Percentiles rank a stretch among this genome's conserved stretches.
Conservation (phyloP, 1,284 basidiomycete genomes). For the Wolfiporia cocos region DNA sequence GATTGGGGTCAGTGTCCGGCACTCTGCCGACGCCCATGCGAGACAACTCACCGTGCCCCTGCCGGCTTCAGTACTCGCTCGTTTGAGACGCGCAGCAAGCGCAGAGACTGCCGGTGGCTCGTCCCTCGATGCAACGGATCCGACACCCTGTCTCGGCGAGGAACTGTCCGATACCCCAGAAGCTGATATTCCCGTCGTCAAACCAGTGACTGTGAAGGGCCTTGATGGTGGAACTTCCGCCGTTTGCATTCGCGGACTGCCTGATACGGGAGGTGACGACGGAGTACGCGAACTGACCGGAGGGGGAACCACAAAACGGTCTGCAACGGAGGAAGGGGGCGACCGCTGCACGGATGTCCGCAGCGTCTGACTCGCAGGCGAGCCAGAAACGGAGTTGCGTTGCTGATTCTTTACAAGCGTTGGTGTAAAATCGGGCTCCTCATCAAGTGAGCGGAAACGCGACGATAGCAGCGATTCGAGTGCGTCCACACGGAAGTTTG, state of each 20-base stretch:
- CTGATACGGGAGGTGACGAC: slow-evolving; percentile 23
- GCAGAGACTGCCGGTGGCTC: slow-evolving; percentile 26
- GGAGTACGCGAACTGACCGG: slow-evolving; percentile 27
- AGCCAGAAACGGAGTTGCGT: slow-evolving; percentile 40
- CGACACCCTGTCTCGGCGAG: slow-evolving; percentile 33
- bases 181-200: slow-evolving; percentile 28
- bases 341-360: slow-evolving; percentile 38
- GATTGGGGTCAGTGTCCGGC: too few species aligned
- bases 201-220: slow-evolving; percentile 18
- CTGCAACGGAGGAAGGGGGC: slow-evolving; percentile 41
- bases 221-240: slow-evolving; percentile 30
- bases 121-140: slow-evolving; percentile 32
- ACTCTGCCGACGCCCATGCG: too few species aligned
- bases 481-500: slow-evolving; percentile 67
- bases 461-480: slow-evolving; percentile 68
- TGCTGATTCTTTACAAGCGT: slow-evolving; percentile 53
- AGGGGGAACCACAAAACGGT: slow-evolving; percentile 49
- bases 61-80: slow-evolving; percentile 32
- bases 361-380: slow-evolving; percentile 37
- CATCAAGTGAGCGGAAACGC: slow-evolving; percentile 59
- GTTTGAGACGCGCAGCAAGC: slow-evolving; percentile 32
- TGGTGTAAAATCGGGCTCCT: slow-evolving; percentile 54
- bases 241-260: slow-evolving; percentile 30
- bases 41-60: slow-evolving; percentile 27
- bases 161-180: slow-evolving; percentile 32